phyloP scores from a whole-genome alignment of 2,329 filamentous ascomycete genomes.

The Curvularia lunata region DNA sequence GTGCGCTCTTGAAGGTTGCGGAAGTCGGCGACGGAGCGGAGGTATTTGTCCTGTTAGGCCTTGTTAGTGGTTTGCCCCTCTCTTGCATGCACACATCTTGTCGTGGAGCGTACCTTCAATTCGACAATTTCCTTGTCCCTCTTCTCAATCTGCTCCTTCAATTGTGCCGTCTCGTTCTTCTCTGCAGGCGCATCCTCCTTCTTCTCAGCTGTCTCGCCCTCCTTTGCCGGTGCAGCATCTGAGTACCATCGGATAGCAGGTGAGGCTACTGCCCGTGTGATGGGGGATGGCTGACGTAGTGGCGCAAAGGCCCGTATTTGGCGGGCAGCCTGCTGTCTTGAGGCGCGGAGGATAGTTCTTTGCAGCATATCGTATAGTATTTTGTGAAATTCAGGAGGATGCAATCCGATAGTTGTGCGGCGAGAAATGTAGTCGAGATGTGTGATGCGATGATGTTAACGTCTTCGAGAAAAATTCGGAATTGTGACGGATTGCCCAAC shows the following conservation, averaged over 20 bases:
- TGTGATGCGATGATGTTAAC: conserved; percentile 28
- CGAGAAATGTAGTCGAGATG: conserved; percentile 6
- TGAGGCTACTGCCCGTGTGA: conserved; percentile 39
- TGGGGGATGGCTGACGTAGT: conserved; percentile 38
- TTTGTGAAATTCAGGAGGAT: conserved; percentile 2
- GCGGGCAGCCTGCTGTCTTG: conserved; percentile 51
- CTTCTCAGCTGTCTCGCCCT: conserved; percentile 51
- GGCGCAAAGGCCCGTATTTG: conserved; percentile 50
- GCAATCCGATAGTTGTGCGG: conserved; percentile 2
- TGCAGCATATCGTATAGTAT: conserved; percentile 55
- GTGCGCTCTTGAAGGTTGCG: conserved; percentile 97
- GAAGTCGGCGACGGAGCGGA: conserved; percentile 94
- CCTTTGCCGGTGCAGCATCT: conserved; percentile 54
- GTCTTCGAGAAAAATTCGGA: conserved; percentile 30
- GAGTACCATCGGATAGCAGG: conserved; percentile 55
- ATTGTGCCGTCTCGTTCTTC: conserved; percentile 36
- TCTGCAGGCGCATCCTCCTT: conserved; percentile 53
- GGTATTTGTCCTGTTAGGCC: conserved; percentile 79
- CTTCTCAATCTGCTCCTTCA: conserved; percentile 72
- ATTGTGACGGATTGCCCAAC: conserved; percentile 11
- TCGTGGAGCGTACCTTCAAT: conserved; percentile 72
- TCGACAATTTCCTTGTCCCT: conserved; percentile 77
- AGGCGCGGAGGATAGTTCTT: conserved; percentile 58
- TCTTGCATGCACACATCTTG: background rate
- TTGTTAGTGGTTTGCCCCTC: conserved; percentile 3